Percentiles rank a stretch among this genome's conserved stretches.
phyloP scores from a whole-genome alignment of 768 basidiomycete species.

The Paxillus rubicundulus region DNA sequence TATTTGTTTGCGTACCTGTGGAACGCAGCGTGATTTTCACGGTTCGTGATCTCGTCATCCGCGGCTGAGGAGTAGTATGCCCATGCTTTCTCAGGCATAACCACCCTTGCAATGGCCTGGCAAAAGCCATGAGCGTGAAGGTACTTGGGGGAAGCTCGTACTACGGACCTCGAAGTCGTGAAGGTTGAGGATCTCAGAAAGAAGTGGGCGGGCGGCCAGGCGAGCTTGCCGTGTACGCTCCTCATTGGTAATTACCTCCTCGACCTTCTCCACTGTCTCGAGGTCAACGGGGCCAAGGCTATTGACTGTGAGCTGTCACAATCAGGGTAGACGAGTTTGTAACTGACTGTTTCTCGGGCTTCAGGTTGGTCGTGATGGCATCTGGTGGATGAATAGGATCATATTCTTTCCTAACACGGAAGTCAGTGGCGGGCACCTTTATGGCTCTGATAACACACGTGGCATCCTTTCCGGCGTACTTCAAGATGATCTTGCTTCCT shows the following conservation, averaged over 20 bases:
- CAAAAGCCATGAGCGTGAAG: conserved; percentile 2
- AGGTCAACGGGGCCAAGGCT: conserved; percentile 74
- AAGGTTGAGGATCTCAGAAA: conserved; percentile 80
- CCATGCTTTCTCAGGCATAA: conserved; percentile 88
- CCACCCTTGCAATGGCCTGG: conserved; percentile 77
- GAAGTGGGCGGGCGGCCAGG: conserved; percentile 60
- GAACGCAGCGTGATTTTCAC: conserved; percentile 90
- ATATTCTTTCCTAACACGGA: conserved; percentile 58
- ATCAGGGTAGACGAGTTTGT: neutral
- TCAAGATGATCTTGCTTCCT: conserved; percentile 80
- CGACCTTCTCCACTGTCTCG: conserved; percentile 59
- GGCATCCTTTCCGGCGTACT: conserved; percentile 88
- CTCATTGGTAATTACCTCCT: conserved; percentile 62
- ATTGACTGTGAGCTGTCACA: conserved; percentile 5
- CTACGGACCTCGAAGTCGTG: conserved; percentile 86
- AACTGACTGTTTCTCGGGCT: conserved; percentile 79
- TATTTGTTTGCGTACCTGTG: conserved; percentile 55
- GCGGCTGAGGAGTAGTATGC: conserved; percentile 97
- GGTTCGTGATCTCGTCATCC: conserved; percentile 88
- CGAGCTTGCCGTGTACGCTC: conserved; percentile 70
- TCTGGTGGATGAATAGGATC: conserved; percentile 89
- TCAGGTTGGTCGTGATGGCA: conserved; percentile 72
- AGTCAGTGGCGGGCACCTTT: neutral
- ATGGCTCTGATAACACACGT: conserved; percentile 50
- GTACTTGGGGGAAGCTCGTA: neutral